Conservation (phyloP, 345 rosid species). For the Salix exigua region DNA sequence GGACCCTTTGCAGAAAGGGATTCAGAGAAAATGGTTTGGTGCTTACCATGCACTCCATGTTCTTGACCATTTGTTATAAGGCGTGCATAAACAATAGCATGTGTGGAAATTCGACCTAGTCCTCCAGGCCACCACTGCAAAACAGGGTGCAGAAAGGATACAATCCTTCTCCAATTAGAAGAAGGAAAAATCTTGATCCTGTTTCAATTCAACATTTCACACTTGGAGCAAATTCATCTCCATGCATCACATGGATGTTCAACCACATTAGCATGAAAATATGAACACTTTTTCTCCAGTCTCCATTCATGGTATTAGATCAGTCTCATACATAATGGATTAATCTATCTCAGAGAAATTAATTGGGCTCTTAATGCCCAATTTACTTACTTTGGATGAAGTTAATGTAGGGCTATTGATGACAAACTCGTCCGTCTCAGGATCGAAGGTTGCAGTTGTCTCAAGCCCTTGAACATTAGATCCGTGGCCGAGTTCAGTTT, state of each 20-base stretch:
- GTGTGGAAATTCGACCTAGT: slow-evolving; percentile 82
- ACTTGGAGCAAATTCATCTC: background rate
- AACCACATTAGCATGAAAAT: background rate
- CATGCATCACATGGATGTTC: background rate
- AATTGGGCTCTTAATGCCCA: background rate
- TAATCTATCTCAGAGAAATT: background rate
- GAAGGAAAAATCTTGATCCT: background rate
- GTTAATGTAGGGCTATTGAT: slow-evolving; percentile 90
- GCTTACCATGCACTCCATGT: slow-evolving; percentile 87
- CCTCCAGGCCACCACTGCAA: slow-evolving; percentile 99
- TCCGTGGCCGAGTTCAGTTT: slow-evolving; percentile 99
- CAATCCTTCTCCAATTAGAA: background rate
- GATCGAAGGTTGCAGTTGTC: slow-evolving; percentile 97
- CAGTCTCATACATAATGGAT: background rate
- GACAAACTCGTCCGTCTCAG: slow-evolving; percentile 80
- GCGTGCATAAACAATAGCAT: slow-evolving; percentile 91
- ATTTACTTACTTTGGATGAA: slow-evolving; percentile 71
- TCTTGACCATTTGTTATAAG: slow-evolving; percentile 71
- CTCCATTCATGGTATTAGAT: background rate
- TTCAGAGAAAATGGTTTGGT: background rate
- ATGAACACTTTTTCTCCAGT: background rate
- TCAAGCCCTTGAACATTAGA: slow-evolving; percentile 99
- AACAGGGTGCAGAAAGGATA: slow-evolving; percentile 5
- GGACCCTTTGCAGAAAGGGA: background rate
- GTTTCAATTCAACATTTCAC: background rate